These are phyloP conservation scores for Trichoderma afroharzianum DNA, from an alignment of 2,329 filamentous ascomycete species.

Conservation along the genomic window DNA sequence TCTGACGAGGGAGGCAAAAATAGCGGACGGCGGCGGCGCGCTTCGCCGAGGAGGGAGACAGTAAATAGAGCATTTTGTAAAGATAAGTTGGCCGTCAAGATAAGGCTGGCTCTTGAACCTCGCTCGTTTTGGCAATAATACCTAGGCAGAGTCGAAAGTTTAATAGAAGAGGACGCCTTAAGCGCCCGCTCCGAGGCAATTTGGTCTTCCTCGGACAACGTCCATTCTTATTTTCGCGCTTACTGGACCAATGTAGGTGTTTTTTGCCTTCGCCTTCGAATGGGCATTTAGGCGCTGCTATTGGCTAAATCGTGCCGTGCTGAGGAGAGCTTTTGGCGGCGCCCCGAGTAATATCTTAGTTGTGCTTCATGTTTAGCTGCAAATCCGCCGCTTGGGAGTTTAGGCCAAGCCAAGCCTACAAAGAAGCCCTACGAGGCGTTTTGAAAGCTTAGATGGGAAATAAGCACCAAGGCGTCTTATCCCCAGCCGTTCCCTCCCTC, in stretches of 20 bases:
- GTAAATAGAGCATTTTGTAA: not conserved
- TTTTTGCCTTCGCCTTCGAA: not conserved
- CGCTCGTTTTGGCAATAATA: not conserved
- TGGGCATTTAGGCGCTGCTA: not conserved
- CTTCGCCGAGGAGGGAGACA: not conserved
- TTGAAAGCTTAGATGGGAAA: not conserved
- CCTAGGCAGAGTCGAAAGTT: not conserved
- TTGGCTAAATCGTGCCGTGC: not conserved
- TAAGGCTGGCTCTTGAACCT: not conserved
- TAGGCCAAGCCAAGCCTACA: not conserved
- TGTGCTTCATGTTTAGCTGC: not conserved
- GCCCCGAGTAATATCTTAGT: slow-evolving; percentile 6
- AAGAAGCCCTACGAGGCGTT: not conserved
- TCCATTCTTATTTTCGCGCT: not conserved
- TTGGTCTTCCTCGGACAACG: not conserved
- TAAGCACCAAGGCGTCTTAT: not conserved
- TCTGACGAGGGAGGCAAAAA: not conserved
- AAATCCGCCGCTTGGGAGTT: not conserved
- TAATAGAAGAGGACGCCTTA: not conserved
- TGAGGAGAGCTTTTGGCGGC: not conserved
- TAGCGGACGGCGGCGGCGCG: not conserved
- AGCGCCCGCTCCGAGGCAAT: not conserved
- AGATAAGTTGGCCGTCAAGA: not conserved
- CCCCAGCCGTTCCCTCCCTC: not conserved
- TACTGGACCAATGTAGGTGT: not conserved